Base-by-base conservation (phyloP, 176 grass and related monocot species). In the Oryza meyeriana region DNA sequence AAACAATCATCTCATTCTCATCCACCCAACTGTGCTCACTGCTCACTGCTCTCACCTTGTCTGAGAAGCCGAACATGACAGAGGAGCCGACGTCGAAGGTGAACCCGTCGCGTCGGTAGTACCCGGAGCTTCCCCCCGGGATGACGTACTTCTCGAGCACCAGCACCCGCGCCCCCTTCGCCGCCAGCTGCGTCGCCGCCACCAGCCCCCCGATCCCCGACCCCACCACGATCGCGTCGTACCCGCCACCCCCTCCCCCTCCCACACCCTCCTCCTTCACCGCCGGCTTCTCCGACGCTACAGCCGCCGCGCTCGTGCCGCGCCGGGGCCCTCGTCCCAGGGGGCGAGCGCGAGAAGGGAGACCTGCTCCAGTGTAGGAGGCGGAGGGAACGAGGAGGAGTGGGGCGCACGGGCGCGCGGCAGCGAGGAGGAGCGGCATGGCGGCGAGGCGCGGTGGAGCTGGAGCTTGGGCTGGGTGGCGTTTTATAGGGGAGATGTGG, bases 131-230 rank as follows among this genome's bases (percentile, higher is more conserved):
- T 4, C 90, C 95, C 24, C 95, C 95, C 0, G 92, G 92, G 73
- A 98, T 98, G 71, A 98, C 76, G 41, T 94, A 98, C 84, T 98
- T 98, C 90, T 98, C 90, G 66, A 94, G 84, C 13, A 98, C 95
- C 29, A 98, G 91, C 86, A 98, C 95, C 72, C 82, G 76, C 30
- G 92, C 92, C 55, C 95, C 92, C 28, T 94, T 94, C 1, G 86
- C 88, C 40, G 92, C 95, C 29, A 98, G 79, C 84, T 94, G 95
- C 63, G 92, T 98, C 3, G 81, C 95, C 29, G 92, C 92, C 66
- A 98, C 95, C 31, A 98, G 82, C 20, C 92, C 95, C 1, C 92
- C 95, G 36, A 98, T 98, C 52, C 95, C 95, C 0, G 95, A 98
- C 50, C 92, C 95, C 30, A 94, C 41, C 66, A 98, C 92, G 14